These are phyloP conservation scores for Claviceps capensis DNA, from an alignment of 2,329 filamentous ascomycete species.

Conservation along the genomic window DNA sequence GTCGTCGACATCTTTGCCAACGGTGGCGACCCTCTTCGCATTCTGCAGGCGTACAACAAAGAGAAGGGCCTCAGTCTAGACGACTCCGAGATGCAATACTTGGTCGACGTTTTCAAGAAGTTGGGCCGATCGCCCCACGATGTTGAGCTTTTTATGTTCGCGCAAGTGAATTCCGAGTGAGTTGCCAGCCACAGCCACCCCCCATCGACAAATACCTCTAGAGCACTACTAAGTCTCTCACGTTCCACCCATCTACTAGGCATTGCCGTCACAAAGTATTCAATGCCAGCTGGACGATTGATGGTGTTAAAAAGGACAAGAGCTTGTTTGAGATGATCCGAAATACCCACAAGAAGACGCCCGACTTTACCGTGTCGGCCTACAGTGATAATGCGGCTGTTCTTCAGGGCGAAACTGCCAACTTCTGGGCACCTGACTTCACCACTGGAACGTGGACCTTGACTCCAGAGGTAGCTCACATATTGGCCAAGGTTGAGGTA, in stretches of 20 bases:
- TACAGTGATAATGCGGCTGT: constrained; percentile 99
- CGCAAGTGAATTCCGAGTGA: constrained; percentile 88
- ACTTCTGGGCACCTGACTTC: constrained; percentile 75
- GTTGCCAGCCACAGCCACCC: background rate
- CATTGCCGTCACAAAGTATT: constrained; percentile 82
- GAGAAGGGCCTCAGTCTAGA: constrained; percentile 77
- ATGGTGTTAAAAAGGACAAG: constrained; percentile 64
- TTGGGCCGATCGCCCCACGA: constrained; percentile 58
- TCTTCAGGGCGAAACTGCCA: constrained; percentile 25
- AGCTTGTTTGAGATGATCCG: constrained; percentile 93
- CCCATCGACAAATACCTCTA: background rate
- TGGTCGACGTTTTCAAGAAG: constrained; percentile 47
- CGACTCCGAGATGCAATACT: constrained; percentile 78
- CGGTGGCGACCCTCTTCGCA: constrained; percentile 50
- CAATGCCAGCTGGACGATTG: constrained; percentile 92
- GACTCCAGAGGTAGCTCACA: constrained; percentile 74
- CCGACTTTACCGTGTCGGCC: constrained; percentile 76
- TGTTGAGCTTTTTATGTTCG: constrained; percentile 98
- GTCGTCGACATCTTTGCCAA: constrained; percentile 61
- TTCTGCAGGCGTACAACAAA: constrained; percentile 72
- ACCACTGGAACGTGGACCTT: constrained; percentile 78
- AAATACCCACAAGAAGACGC: constrained; percentile 78
- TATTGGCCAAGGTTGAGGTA: constrained; percentile 76
- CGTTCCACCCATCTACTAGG: constrained; percentile 3
- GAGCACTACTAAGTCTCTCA: background rate